Percentiles rank a stretch among this genome's conserved stretches.
Evolutionary conservation across 805 yeast genomes (phyloP).

Genomic region (Isabelozyma heimii): DNA sequence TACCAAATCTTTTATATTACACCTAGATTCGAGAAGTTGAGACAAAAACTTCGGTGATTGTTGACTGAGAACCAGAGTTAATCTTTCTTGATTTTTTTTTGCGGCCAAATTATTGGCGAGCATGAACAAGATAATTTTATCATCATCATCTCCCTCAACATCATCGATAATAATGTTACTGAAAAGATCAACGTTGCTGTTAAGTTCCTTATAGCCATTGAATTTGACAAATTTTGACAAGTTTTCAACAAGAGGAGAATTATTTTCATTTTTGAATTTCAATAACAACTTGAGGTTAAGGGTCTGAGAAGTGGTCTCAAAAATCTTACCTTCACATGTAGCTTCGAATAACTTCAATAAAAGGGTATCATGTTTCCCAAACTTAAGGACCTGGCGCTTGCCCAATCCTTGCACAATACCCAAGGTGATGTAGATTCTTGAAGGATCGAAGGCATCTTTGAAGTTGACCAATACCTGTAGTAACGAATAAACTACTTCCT

Average conservation of each 20-base stretch:
- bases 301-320: constrained; percentile 49
- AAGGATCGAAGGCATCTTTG: constrained; percentile 63
- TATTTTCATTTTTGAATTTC: constrained; percentile 27
- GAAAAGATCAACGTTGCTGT: constrained; percentile 9
- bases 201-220: constrained; percentile 24
- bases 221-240: constrained; percentile 39
- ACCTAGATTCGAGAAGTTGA: constrained; percentile 9
- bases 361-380: constrained; percentile 21
- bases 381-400: constrained; percentile 17
- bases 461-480: constrained; percentile 47
- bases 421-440: constrained; percentile 55
- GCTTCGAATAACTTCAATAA: constrained; percentile 30
- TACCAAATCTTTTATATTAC: constrained; percentile 1
- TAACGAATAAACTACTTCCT: constrained; percentile 20
- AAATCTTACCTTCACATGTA: constrained; percentile 51
- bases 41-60: constrained; percentile 4
- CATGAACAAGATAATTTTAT: background rate
- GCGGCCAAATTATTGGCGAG: background rate
- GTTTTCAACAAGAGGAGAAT: constrained; percentile 19
- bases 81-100: background rate
- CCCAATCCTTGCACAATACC: constrained; percentile 59
- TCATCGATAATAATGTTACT: background rate
- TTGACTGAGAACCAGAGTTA: background rate
- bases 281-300: constrained; percentile 46
- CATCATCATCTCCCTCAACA: background rate